These are phyloP conservation scores for Aspergillus egyptiacus DNA, from an alignment of 495 filamentous ascomycete genomes.

Conservation along the genomic window DNA sequence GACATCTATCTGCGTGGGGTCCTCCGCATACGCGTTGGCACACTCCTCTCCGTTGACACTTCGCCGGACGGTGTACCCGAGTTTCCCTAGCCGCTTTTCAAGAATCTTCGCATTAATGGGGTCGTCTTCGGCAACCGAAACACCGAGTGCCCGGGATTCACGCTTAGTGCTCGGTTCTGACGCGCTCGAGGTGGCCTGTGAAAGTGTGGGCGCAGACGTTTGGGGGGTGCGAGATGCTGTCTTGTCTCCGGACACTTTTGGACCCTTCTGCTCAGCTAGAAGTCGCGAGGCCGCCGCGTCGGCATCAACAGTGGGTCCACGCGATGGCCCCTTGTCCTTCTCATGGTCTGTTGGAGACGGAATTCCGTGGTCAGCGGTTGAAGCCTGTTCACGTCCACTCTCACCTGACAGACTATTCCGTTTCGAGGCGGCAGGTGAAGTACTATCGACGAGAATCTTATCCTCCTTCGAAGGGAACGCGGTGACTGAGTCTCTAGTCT, in stretches of 20 bases:
- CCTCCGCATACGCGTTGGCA: conserved; percentile 58
- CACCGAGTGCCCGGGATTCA: conserved; percentile 24
- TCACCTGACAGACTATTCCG: not conserved
- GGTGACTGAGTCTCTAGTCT: conserved; percentile 11
- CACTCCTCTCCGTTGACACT: conserved; percentile 88
- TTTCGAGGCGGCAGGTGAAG: not conserved
- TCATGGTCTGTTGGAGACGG: not conserved
- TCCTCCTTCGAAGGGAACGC: conserved; percentile 25
- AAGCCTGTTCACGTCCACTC: no score
- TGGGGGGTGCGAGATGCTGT: not conserved
- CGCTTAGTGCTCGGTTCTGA: not conserved
- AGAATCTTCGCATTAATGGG: conserved; percentile 87
- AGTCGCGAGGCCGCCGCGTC: no score
- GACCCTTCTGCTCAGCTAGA: no score
- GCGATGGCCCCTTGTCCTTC: not conserved
- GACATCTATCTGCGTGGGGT: conserved; percentile 62
- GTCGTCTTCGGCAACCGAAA: conserved; percentile 89
- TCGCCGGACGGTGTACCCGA: conserved; percentile 65
- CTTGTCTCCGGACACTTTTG: not conserved
- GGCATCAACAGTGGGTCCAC: no score
- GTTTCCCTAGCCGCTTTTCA: conserved; percentile 73
- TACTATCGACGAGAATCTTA: conserved; percentile 28
- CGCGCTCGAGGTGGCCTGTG: not conserved
- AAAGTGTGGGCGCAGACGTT: not conserved
- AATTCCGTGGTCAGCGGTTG: no score